Percentiles rank a stretch among this genome's conserved stretches.
Evolutionary conservation across 83 land plant species (phyloP).

Genomic region (Picea engelmannii): DNA sequence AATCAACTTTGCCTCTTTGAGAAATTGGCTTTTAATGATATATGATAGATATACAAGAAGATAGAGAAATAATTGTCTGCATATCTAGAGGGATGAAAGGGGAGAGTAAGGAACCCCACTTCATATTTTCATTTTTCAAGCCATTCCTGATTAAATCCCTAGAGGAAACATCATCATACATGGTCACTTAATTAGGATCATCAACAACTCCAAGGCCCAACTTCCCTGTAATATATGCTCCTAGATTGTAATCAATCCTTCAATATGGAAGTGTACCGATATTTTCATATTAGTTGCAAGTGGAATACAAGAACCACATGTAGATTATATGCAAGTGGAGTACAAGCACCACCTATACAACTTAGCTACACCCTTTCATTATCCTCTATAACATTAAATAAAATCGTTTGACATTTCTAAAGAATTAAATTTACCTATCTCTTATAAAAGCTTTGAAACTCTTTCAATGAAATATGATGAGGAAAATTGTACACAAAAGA

Average conservation of each 20-base stretch:
- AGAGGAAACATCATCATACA: slow-evolving; percentile 45
- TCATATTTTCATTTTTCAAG: slow-evolving; percentile 95
- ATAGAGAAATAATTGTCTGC: slow-evolving; percentile 90
- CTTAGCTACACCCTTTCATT: slow-evolving; percentile 61
- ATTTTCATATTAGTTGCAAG: slow-evolving; percentile 35
- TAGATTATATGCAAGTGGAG: slow-evolving; percentile 80
- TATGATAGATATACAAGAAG: slow-evolving; percentile 63
- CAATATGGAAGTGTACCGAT: slow-evolving; percentile 85
- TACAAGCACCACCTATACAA: slow-evolving; percentile 91
- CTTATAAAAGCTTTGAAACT: slow-evolving; percentile 90
- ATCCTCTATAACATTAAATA: slow-evolving; percentile 38
- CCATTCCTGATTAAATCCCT: slow-evolving; percentile 97
- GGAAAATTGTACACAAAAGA: slow-evolving; percentile 65
- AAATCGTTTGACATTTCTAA: slow-evolving; percentile 66
- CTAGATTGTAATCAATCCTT: slow-evolving; percentile 74
- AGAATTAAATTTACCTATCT: slow-evolving; percentile 92
- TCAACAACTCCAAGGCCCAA: no score
- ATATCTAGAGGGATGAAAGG: slow-evolving; percentile 91
- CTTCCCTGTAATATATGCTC: slow-evolving; percentile 15
- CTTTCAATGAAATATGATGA: slow-evolving; percentile 76
- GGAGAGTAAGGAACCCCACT: slow-evolving; percentile 94
- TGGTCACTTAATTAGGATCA: no score
- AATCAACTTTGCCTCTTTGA: slow-evolving; percentile 89
- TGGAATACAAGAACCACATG: slow-evolving; percentile 28
- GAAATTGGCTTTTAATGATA: slow-evolving; percentile 54